These are phyloP conservation scores for Hypoxylon sp. DNA, from an alignment of 2,329 filamentous ascomycete species.

Conservation along the genomic window DNA sequence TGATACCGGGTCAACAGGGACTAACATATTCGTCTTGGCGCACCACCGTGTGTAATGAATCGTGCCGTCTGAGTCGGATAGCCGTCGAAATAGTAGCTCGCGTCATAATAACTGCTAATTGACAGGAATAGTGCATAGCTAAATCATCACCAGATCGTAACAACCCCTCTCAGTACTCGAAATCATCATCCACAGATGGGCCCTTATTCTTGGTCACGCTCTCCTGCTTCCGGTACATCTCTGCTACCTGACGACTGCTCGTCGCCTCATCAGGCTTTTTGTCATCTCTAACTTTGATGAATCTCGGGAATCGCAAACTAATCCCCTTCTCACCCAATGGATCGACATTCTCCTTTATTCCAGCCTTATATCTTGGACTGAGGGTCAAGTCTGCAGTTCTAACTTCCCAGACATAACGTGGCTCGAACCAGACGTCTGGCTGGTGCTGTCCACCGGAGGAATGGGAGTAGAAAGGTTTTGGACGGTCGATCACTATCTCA, in stretches of 20 bases:
- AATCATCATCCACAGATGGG: constrained; percentile 92
- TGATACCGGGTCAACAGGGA: not conserved
- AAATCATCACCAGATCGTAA: constrained; percentile 22
- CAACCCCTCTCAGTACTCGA: constrained; percentile 82
- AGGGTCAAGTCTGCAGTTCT: constrained; percentile 96
- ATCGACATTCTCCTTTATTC: constrained; percentile 82
- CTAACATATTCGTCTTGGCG: constrained; percentile 8
- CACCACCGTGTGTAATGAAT: not conserved
- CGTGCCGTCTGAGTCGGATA: not conserved
- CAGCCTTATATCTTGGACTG: constrained; percentile 93
- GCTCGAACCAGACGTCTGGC: constrained; percentile 98
- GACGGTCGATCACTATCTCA: constrained; percentile 83
- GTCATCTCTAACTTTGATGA: constrained; percentile 91
- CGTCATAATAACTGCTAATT: constrained; percentile 20
- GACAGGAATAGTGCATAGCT: constrained; percentile 19
- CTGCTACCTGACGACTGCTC: constrained; percentile 84
- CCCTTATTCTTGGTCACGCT: constrained; percentile 88
- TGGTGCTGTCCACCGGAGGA: constrained; percentile 88
- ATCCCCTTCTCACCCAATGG: constrained; percentile 81
- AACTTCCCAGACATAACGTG: constrained; percentile 95
- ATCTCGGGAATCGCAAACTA: constrained; percentile 89
- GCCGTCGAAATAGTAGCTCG: not conserved
- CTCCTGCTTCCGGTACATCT: constrained; percentile 98
- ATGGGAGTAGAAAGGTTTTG: constrained; percentile 96
- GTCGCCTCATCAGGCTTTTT: constrained; percentile 96